Conservation (phyloP, 352 stramenopile species). For the Globisporangium barbulae region DNA sequence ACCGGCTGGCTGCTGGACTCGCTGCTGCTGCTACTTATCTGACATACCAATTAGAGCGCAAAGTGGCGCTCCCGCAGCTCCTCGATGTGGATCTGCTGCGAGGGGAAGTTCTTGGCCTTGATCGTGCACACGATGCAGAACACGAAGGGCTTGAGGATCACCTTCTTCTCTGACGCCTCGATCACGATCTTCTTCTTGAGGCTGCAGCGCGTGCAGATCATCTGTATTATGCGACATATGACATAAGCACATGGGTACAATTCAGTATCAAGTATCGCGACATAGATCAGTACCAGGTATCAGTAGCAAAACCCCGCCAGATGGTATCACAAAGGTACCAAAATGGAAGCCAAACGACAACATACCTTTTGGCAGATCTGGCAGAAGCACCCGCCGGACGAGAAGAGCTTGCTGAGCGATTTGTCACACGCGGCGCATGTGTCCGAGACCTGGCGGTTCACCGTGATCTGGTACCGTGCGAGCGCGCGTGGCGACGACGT, state of each 20-base stretch:
- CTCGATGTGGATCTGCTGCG: conserved; percentile 28
- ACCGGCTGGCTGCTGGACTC: background rate
- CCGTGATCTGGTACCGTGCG: conserved; percentile 7
- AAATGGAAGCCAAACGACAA: background rate
- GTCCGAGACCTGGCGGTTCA: conserved; percentile 3
- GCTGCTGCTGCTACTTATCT: background rate
- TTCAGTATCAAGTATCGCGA: background rate
- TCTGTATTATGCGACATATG: conserved; percentile 25
- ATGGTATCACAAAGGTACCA: background rate
- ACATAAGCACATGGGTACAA: background rate
- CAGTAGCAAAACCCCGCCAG: background rate
- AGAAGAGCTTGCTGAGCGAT: conserved; percentile 29
- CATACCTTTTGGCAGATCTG: conserved; percentile 15
- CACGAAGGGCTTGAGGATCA: conserved; percentile 22
- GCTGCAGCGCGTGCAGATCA: conserved; percentile 43
- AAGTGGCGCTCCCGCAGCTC: conserved; percentile 21
- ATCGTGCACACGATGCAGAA: conserved; percentile 43
- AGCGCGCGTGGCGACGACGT: conserved; percentile 1
- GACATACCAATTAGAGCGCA: background rate
- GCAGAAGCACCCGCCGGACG: conserved; percentile 28
- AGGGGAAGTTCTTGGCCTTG: conserved; percentile 22
- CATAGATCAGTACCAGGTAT: background rate
- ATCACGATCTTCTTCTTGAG: conserved; percentile 52
- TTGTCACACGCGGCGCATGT: conserved; percentile 39
- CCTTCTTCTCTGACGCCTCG: conserved; percentile 23